Base-by-base conservation (phyloP, 345 rosid species). In the Populus alba region DNA sequence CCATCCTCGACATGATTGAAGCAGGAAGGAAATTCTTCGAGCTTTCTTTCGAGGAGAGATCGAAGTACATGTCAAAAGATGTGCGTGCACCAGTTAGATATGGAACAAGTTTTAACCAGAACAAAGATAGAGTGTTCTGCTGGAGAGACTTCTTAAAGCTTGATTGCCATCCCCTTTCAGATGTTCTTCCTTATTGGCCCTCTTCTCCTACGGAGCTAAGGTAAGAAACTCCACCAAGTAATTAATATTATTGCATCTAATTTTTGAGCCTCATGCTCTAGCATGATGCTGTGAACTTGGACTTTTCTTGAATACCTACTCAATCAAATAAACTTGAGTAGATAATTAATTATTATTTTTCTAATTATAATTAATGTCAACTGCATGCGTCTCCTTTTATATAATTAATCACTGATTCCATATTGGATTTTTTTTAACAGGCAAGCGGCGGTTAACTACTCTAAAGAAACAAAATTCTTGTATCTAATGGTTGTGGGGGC, bases 111-210 rank as follows among this genome's bases (percentile, higher is more conserved):
- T 75, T 79, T 66, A 86, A 81, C 77, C 89, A 86, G 71, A 84
- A 47, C 68, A 86, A 33, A 11, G 89, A 86, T 55, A 43, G 73
- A 1, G 82, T 73, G 35, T 86, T 84, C 49, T 84, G 85, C 49
- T 86, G 89, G 89, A 77, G 89, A 75, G 89, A 86, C 51, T 81
- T 86, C 72, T 63, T 86, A n/a, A 86, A 86, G 87, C 87, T 86
- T 57, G 75, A 49, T 15, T 86, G 89, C 38, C 82, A 86, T 55
- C 81, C 85, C 38, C 67, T 82, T 2, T 63, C 77, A 7, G 80
- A 78, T 35, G 80, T 71, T 71, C 81, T 80, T 68, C 85, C 87
- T 12, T 53, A 37, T 25, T 86, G 87, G 87, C 89, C 89, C 73
- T 79, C 85, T n/a, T 75, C 78, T 53, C 87, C 89, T 39, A 5